phyloP scores from a whole-genome alignment of 2,329 filamentous ascomycete species.

The Paecilomyces dactylethromorphus region DNA sequence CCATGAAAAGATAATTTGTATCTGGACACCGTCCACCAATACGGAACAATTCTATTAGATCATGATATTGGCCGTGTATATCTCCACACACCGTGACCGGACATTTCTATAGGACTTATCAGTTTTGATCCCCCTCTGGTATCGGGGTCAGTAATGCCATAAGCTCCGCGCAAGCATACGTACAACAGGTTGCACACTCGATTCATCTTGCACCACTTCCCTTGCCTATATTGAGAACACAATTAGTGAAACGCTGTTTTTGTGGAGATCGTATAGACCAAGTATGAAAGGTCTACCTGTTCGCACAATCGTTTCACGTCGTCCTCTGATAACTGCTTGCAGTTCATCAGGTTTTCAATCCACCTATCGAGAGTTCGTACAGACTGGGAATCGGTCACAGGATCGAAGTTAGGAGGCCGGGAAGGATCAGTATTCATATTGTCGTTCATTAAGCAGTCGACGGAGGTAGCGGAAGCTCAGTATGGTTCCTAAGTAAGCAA shows the following conservation, averaged over 20 bases:
- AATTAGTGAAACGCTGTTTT: slow-evolving; percentile 2
- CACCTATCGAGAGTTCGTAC: slow-evolving; percentile 70
- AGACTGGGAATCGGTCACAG: not conserved
- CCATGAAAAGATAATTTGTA: slow-evolving; percentile 96
- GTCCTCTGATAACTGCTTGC: slow-evolving; percentile 84
- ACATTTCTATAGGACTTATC: slow-evolving; percentile 63
- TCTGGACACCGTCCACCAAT: slow-evolving; percentile 91
- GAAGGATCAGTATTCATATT: not conserved
- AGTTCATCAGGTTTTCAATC: slow-evolving; percentile 91
- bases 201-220: slow-evolving; percentile 88
- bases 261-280: not conserved
- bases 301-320: slow-evolving; percentile 91
- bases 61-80: slow-evolving; percentile 94
- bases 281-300: slow-evolving; percentile 54
- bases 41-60: slow-evolving; percentile 94
- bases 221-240: slow-evolving; percentile 54
- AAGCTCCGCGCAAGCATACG: slow-evolving; percentile 19
- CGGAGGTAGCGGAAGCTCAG: not conserved
- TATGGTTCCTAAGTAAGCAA: not conserved
- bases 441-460: not conserved
- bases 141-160: slow-evolving; percentile 1
- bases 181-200: slow-evolving; percentile 93
- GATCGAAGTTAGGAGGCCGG: not conserved
- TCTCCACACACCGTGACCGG: slow-evolving; percentile 92
- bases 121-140: slow-evolving; percentile 7